A percentile compares a stretch with the other conserved stretches of the same genome.
Conservation (phyloP, 306 rosid species). For the Pyrus betulifolia region DNA sequence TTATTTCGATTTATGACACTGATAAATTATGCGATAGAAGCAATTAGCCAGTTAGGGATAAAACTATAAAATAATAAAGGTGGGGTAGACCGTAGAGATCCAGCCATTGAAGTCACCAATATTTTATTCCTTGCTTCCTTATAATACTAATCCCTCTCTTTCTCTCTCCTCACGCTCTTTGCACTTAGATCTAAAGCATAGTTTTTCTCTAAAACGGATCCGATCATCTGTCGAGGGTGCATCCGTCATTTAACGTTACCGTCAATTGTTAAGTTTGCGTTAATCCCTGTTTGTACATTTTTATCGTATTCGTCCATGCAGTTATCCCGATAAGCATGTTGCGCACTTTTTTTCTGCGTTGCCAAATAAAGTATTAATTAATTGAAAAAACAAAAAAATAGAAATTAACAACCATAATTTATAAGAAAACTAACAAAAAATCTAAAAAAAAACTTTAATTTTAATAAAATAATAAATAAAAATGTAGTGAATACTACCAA, state of each 20-base stretch:
- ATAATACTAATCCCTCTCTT: neutral
- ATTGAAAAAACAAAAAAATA: too few relatives aligned
- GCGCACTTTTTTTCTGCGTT: neutral
- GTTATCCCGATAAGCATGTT: constrained; percentile 35
- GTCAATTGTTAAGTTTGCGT: neutral
- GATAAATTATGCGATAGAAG: neutral
- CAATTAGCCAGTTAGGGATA: neutral
- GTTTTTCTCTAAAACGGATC: neutral
- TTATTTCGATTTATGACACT: rapidly evolving
- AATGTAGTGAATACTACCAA: too few relatives aligned
- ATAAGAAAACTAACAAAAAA: too few relatives aligned
- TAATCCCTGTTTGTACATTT: neutral
- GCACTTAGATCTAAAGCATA: neutral
- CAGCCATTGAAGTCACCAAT: neutral
- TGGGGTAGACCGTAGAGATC: neutral
- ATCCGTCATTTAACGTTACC: neutral
- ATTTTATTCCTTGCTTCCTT: neutral
- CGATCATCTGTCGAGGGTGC: neutral
- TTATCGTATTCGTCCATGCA: constrained; percentile 6
- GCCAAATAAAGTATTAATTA: neutral
- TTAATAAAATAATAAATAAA: too few relatives aligned
- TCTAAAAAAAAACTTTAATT: too few relatives aligned
- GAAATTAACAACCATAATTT: too few relatives aligned
- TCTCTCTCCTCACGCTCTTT: neutral
- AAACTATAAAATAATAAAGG: neutral